These are phyloP conservation scores for Scutellaria galericulata DNA, from an alignment of 257 asterid species.

Conservation along the genomic window DNA sequence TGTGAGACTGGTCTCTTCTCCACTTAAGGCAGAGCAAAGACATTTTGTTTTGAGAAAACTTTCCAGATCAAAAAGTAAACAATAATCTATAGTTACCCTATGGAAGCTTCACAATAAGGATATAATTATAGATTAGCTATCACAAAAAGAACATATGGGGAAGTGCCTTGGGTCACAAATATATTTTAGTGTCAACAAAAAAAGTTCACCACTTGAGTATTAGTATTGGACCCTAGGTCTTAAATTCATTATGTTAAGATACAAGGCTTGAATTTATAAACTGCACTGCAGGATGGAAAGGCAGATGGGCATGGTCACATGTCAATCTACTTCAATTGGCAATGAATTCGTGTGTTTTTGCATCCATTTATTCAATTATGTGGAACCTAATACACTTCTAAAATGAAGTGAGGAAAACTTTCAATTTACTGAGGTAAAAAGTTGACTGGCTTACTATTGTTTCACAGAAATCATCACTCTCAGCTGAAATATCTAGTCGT, in stretches of 20 bases:
- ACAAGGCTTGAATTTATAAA: neutral
- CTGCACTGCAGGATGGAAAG: neutral
- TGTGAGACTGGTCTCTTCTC: neutral
- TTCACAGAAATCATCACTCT: conserved; percentile 47
- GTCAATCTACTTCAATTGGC: neutral
- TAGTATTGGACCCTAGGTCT: neutral
- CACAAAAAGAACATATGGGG: neutral
- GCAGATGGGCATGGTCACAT: neutral
- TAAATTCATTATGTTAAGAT: neutral
- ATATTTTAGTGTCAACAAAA: neutral
- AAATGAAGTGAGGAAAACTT: neutral
- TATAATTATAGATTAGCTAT: neutral
- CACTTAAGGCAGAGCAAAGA: neutral
- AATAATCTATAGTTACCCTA: neutral
- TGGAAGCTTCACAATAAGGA: neutral
- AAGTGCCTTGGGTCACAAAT: neutral
- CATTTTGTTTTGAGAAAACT: neutral
- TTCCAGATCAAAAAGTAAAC: neutral
- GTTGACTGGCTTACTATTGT: conserved; percentile 54
- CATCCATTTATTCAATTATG: neutral
- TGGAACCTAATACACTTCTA: neutral
- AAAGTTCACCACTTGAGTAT: neutral
- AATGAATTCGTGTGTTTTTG: neutral
- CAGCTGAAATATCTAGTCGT: conserved; percentile 49
- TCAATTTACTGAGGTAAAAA: conserved; percentile 9